Conservation (phyloP, 2,329 filamentous ascomycete genomes). For the Polytolypa hystricis region DNA sequence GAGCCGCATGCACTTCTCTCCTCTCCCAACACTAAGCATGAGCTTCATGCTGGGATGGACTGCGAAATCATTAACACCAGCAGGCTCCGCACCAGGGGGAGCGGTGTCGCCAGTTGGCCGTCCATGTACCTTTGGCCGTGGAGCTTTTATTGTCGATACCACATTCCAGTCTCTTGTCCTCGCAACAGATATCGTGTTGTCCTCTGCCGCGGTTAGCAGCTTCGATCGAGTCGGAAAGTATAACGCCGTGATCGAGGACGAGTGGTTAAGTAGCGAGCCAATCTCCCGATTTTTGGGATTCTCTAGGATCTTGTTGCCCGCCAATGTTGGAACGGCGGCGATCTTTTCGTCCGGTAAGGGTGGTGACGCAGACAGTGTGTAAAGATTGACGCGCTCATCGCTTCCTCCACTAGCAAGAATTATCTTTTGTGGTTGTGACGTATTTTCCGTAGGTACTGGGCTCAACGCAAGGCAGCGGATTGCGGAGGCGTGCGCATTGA, state of each 20-base stretch:
- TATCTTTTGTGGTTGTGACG: constrained; percentile 61
- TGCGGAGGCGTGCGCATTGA: constrained; percentile 83
- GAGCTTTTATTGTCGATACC: constrained; percentile 78
- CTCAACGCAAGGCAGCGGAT: constrained; percentile 85
- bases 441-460: constrained; percentile 46
- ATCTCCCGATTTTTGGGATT: constrained; percentile 81
- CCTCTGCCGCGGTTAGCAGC: constrained; percentile 76
- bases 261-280: constrained; percentile 77
- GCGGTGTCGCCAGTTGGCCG: constrained; percentile 86
- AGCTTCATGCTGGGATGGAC: constrained; percentile 94
- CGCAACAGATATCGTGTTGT: constrained; percentile 82
- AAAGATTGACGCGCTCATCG: constrained; percentile 91
- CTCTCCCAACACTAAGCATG: constrained; percentile 84
- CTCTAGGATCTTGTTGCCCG: constrained; percentile 64
- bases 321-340: constrained; percentile 53
- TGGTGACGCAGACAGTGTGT: constrained; percentile 66
- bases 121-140: constrained; percentile 66
- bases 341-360: constrained; percentile 46
- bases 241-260: constrained; percentile 67
- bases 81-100: constrained; percentile 64
- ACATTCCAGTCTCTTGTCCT: constrained; percentile 82
- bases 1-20: constrained; percentile 80
- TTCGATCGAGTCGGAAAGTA: constrained; percentile 78
- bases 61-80: constrained; percentile 89
- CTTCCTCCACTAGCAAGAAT: constrained; percentile 84